Percentiles rank a stretch among this genome's conserved stretches.
phyloP scores from a whole-genome alignment of 2,329 filamentous ascomycete species.

The Ophiobolus disseminans region DNA sequence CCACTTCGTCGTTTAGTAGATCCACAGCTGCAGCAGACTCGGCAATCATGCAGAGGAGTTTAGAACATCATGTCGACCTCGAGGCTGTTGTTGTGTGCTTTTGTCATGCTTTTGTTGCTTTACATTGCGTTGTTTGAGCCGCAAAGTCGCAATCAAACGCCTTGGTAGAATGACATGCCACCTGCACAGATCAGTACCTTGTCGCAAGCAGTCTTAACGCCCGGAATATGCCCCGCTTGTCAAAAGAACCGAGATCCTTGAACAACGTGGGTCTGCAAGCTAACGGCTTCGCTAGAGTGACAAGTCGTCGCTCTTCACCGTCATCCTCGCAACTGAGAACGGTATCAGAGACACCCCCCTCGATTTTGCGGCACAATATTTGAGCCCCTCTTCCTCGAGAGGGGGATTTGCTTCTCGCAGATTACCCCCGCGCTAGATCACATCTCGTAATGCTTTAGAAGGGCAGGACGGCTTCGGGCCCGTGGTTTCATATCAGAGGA shows the following conservation, averaged over 20 bases:
- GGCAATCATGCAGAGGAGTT: background rate
- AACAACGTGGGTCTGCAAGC: slow-evolving; percentile 24
- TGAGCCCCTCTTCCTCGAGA: slow-evolving; percentile 9
- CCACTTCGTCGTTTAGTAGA: slow-evolving; percentile 24
- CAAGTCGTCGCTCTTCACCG: slow-evolving; percentile 24
- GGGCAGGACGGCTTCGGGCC: slow-evolving; percentile 30
- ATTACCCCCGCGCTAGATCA: slow-evolving; percentile 45
- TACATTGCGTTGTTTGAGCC: too few relatives aligned
- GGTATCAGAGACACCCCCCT: background rate
- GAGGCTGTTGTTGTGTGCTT: too few relatives aligned
- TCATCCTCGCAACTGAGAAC: slow-evolving; percentile 10
- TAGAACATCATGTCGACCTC: too few relatives aligned
- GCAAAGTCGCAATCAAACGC: slow-evolving; percentile 1
- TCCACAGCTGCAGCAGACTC: background rate
- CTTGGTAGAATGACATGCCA: slow-evolving; percentile 8
- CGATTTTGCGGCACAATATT: background rate
- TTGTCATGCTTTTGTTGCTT: too few relatives aligned
- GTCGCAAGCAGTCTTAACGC: slow-evolving; percentile 12
- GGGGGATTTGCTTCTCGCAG: slow-evolving; percentile 31
- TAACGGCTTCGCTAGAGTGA: slow-evolving; percentile 18
- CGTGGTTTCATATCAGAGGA: slow-evolving; percentile 36
- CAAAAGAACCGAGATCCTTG: slow-evolving; percentile 21
- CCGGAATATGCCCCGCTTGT: slow-evolving; percentile 25
- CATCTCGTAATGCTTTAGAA: slow-evolving; percentile 44
- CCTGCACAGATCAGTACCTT: too few relatives aligned